A percentile compares a stretch with the other conserved stretches of the same genome.
Conservation (phyloP, 2,329 filamentous ascomycete genomes). For the Fusarium tuaranense region DNA sequence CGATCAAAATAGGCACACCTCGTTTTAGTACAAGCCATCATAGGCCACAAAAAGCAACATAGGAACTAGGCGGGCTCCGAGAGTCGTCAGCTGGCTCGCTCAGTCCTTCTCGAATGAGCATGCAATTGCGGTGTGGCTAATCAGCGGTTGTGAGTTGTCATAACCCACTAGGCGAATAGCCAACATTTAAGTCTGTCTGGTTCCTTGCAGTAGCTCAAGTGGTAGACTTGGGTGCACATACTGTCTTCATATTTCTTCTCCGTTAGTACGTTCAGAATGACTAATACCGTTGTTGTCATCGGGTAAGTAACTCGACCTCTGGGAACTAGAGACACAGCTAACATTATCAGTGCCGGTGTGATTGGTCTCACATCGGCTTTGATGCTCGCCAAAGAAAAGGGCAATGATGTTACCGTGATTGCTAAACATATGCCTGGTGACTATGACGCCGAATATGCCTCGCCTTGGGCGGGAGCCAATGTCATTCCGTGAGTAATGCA, state of each 20-base stretch:
- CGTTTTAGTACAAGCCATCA: neutral
- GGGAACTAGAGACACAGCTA: neutral
- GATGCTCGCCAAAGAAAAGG: neutral
- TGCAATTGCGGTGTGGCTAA: neutral
- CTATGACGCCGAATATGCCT: constrained; percentile 89
- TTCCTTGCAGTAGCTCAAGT: neutral
- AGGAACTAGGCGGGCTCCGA: neutral
- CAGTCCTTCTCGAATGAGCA: neutral
- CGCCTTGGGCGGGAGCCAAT: constrained; percentile 88
- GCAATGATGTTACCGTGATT: constrained; percentile 69
- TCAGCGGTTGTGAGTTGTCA: neutral
- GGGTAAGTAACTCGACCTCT: neutral
- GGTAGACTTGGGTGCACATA: neutral
- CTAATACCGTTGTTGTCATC: neutral
- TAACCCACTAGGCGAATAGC: neutral
- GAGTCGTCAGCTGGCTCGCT: neutral
- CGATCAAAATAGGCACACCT: neutral
- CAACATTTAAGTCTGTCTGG: neutral
- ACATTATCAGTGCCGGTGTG: neutral
- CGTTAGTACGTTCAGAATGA: neutral
- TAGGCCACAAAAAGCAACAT: neutral
- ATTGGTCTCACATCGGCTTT: neutral
- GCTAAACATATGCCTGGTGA: constrained; percentile 94
- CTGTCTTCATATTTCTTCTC: neutral
- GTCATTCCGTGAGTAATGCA: constrained; percentile 70